phyloP scores from a whole-genome alignment of 306 rosid species.

The Acacia crassicarpa region DNA sequence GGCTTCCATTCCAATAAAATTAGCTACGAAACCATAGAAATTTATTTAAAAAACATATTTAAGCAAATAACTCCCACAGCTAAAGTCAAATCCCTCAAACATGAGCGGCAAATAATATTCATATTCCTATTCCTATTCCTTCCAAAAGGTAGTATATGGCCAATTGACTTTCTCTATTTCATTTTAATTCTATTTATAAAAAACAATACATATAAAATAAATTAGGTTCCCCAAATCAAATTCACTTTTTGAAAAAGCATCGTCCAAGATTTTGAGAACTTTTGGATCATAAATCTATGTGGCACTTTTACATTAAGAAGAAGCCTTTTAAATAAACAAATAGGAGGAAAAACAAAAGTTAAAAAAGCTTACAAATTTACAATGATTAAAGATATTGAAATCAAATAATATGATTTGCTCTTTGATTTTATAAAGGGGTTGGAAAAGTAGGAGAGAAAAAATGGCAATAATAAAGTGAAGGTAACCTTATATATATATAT shows the following conservation, averaged over 20 bases:
- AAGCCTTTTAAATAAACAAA: neutral
- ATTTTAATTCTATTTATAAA: neutral
- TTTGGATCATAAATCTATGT: neutral
- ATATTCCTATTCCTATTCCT: neutral
- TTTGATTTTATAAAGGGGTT: neutral
- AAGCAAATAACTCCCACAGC: neutral
- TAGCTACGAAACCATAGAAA: neutral
- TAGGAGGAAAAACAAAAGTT: neutral
- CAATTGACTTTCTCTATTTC: neutral
- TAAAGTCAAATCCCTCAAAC: neutral
- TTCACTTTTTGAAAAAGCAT: neutral
- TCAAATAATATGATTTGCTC: slow-evolving; percentile 14
- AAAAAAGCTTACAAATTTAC: neutral
- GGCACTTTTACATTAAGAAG: neutral
- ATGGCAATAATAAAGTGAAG: neutral
- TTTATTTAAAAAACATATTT: neutral
- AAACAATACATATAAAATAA: neutral
- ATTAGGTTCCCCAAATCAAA: neutral
- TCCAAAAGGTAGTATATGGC: neutral
- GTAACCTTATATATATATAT: neutral
- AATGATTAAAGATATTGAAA: slow-evolving; percentile 18
- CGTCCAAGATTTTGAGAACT: neutral
- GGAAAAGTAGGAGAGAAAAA: neutral
- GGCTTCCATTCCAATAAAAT: neutral
- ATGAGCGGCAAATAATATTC: neutral